Evolutionary conservation across 768 basidiomycete genomes (phyloP).

Genomic region (Lactifluus volemus): DNA sequence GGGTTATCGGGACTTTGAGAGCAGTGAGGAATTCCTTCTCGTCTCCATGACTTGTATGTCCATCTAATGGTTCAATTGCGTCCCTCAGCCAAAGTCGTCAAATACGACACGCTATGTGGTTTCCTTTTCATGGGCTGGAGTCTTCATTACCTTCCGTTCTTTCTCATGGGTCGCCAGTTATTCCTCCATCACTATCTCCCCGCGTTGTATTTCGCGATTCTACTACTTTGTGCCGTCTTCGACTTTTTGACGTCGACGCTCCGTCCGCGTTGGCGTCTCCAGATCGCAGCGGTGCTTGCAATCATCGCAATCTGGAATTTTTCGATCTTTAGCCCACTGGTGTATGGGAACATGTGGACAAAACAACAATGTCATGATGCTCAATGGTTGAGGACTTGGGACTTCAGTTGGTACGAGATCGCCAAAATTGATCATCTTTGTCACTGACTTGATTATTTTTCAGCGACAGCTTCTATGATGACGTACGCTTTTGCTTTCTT

Average conservation of each 20-base stretch:
- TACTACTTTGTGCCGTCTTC: conserved; percentile 68
- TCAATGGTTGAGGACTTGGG: conserved; percentile 91
- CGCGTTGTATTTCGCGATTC: conserved; percentile 87
- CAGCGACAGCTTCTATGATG: conserved; percentile 61
- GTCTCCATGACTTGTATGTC: not conserved
- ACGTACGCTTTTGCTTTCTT: conserved; percentile 37
- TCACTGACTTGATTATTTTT: conserved; percentile 1
- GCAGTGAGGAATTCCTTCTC: conserved; percentile 47
- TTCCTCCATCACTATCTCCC: conserved; percentile 99
- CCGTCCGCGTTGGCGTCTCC: conserved; percentile 65
- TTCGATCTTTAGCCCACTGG: conserved; percentile 66
- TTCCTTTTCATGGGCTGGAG: conserved; percentile 91
- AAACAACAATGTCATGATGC: conserved; percentile 63
- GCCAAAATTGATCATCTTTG: not conserved
- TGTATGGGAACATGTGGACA: conserved; percentile 86
- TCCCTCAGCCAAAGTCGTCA: conserved; percentile 71
- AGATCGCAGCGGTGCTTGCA: conserved; percentile 68
- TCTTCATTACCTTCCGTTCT: conserved; percentile 95
- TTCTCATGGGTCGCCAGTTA: conserved; percentile 92
- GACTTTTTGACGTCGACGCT: conserved; percentile 78
- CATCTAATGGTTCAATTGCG: not conserved
- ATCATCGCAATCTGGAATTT: conserved; percentile 74
- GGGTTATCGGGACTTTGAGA: conserved; percentile 86
- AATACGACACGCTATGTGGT: conserved; percentile 84
- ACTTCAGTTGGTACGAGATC: conserved; percentile 74